Base-by-base conservation (phyloP, 495 filamentous ascomycete genomes). In the Emericellopsis terricola region DNA sequence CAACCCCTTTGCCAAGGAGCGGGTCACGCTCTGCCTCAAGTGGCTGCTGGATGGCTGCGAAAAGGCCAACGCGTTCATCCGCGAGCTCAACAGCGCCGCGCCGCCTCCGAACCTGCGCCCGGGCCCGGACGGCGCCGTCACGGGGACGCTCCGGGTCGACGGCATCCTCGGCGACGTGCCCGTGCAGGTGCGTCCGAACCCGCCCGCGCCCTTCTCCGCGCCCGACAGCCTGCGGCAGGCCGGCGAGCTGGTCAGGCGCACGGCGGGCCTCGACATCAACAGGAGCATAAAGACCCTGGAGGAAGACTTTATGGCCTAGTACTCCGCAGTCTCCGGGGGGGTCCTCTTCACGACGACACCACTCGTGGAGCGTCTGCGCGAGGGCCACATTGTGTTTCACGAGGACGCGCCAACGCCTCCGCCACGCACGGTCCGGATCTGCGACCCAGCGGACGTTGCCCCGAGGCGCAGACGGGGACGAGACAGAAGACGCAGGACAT, bases 1-100 rank as follows among this genome's bases (percentile, higher is more conserved):
- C 50, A 92, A 93, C 45, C 78, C 81, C 2, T 92, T 83, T 42
- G 82, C 87, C 38, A 74, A 83, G 40, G 85, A 94, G 48, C 81
- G 89, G 44, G 84, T 83, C 2, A 80, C 87, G 36, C 80, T 94
- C 60, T 85, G 81, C 39, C 60, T 94, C 28, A 81, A 86, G 45
- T 93, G 85, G 57, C 55, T 89, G 33, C 69, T 92, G 47, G 85
- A 94, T 46, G 80, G 80, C 2, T 87, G 78, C 37, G 65, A 69
- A 6, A 79, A 80, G 39, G 89, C 87, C 24, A 75, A 81, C 48
- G 67, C 71, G 19, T 69, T 83, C 19, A 66, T 93, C 8, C 65
- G 76, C 42, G 68, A 72, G 15, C 62, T 92, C 2, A 52, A 60
- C 30, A 48, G 42, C 37, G n/a, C 27, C 11, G 29, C 46, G 8